phyloP scores from a whole-genome alignment of 2,329 filamentous ascomycete species.

The Fusarium ramigenum region DNA sequence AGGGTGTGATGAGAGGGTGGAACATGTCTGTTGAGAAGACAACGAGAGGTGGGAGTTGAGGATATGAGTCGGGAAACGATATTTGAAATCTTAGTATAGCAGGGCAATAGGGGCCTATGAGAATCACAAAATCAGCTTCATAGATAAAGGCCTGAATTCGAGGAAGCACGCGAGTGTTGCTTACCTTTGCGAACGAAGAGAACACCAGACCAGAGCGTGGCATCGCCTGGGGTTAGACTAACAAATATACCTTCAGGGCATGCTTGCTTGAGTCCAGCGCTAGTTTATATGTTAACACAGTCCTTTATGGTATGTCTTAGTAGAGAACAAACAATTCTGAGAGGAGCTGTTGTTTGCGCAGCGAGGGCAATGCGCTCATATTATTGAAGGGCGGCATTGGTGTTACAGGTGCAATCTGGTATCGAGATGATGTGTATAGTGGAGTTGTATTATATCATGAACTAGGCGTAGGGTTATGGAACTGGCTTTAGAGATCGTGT shows the following conservation, averaged over 20 bases:
- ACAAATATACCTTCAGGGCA: constrained; percentile 90
- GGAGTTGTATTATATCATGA: no score
- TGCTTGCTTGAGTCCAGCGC: constrained; percentile 81
- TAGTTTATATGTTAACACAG: constrained; percentile 51
- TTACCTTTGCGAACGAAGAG: constrained; percentile 89
- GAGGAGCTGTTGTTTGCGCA: constrained; percentile 80
- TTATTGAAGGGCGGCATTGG: constrained; percentile 55
- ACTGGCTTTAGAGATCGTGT: neutral
- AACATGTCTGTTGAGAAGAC: constrained; percentile 94
- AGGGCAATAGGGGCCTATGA: constrained; percentile 85
- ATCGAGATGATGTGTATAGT: neutral
- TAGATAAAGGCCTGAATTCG: neutral
- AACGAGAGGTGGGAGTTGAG: constrained; percentile 80
- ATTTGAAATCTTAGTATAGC: constrained; percentile 91
- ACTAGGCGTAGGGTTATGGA: neutral
- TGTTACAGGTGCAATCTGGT: neutral
- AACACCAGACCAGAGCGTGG: constrained; percentile 87
- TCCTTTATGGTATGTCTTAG: neutral
- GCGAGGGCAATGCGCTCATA: constrained; percentile 59
- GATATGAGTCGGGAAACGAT: constrained; percentile 84
- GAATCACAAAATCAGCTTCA: neutral
- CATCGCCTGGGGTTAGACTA: constrained; percentile 82
- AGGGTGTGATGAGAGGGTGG: constrained; percentile 89
- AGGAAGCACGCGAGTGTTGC: neutral
- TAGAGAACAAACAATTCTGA: constrained; percentile 76